These are phyloP conservation scores for Dendrobium catenatum DNA, from an alignment of 106 monocot genomes.

Conservation along the genomic window DNA sequence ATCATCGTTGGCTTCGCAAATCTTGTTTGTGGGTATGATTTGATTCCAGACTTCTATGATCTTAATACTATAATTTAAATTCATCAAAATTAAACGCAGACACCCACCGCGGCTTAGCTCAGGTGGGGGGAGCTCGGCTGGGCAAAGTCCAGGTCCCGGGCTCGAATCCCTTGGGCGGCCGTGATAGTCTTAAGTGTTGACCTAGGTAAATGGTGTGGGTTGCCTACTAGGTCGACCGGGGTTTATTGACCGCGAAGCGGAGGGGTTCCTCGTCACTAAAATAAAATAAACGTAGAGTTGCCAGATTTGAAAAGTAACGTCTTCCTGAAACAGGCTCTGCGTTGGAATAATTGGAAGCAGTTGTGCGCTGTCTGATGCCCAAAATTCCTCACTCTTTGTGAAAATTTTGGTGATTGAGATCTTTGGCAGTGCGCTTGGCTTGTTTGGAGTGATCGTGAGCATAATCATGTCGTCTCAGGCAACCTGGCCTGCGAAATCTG, in stretches of 20 bases:
- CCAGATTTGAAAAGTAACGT: background rate
- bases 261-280: too few species aligned
- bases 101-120: too few species aligned
- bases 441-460: conserved; percentile 96
- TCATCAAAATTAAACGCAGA: background rate
- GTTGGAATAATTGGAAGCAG: conserved; percentile 99
- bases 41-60: background rate
- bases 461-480: conserved; percentile 99
- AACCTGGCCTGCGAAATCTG: conserved; percentile 67
- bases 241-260: too few species aligned
- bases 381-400: conserved; percentile 95
- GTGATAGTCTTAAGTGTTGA: too few species aligned
- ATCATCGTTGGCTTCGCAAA: conserved; percentile 95
- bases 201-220: too few species aligned
- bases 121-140: too few species aligned
- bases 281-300: background rate
- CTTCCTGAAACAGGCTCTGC: conserved; percentile 53
- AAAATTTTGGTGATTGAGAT: conserved; percentile 98
- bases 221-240: too few species aligned
- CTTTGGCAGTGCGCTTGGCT: conserved; percentile 90
- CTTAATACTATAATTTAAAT: background rate
- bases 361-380: conserved; percentile 91
- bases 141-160: too few species aligned
- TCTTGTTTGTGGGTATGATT: conserved; percentile 75
- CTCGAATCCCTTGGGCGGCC: too few species aligned